Evolutionary conservation across 2,329 filamentous ascomycete species (phyloP).

Genomic region (Claviceps arundinis): DNA sequence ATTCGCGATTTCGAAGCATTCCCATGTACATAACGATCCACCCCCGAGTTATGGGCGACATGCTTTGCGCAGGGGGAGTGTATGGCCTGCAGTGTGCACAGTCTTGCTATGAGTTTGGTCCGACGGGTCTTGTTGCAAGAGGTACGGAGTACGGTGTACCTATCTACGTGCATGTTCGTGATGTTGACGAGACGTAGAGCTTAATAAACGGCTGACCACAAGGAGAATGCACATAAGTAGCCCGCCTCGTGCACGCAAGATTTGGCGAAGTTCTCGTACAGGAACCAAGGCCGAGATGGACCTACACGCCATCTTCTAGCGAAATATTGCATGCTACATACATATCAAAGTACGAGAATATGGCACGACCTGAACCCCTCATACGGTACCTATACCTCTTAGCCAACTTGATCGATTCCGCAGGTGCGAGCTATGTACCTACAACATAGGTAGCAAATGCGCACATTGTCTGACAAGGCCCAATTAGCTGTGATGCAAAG

Average conservation of each 20-base stretch:
- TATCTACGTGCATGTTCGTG: too few relatives aligned
- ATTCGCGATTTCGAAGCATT: too few relatives aligned
- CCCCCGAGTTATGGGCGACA: too few relatives aligned
- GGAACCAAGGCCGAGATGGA: neutral
- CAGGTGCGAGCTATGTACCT: neutral
- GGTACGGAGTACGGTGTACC: too few relatives aligned
- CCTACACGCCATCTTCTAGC: neutral
- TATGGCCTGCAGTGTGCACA: too few relatives aligned
- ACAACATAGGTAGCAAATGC: too few relatives aligned
- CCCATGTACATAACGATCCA: too few relatives aligned
- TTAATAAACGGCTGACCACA: neutral
- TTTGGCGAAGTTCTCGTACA: neutral
- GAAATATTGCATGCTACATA: neutral
- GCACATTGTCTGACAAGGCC: too few relatives aligned
- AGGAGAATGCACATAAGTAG: neutral
- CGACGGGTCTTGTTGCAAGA: too few relatives aligned
- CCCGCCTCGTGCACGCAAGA: neutral
- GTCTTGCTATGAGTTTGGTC: too few relatives aligned
- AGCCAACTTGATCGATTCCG: neutral
- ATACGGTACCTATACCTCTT: neutral
- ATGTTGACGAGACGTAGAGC: neutral
- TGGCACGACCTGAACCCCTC: neutral
- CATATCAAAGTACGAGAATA: neutral
- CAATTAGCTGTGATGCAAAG: too few relatives aligned
- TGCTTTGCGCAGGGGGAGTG: too few relatives aligned